Conservation (phyloP, 768 basidiomycete species). For the Boletus sp. region DNA sequence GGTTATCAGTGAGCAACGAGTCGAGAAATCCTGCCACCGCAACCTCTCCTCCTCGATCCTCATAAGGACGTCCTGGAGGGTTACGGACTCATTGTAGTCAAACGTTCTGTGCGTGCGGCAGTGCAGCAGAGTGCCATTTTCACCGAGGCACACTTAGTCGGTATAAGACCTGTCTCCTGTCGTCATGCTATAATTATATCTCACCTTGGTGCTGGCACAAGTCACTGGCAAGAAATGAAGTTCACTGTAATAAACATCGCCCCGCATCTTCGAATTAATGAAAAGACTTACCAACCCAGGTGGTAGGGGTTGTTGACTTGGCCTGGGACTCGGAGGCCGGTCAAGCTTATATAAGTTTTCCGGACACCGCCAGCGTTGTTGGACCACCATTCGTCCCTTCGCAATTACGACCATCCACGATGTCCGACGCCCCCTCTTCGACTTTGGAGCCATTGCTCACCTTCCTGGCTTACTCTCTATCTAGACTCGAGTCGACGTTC, state of each 20-base stretch:
- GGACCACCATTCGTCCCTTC: background rate
- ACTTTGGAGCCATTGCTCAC: slow-evolving; percentile 54
- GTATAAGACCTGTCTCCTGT: background rate
- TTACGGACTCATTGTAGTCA: background rate
- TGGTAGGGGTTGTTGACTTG: too few relatives aligned
- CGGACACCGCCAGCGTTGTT: background rate
- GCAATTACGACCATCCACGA: slow-evolving; percentile 23
- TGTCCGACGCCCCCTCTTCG: slow-evolving; percentile 35
- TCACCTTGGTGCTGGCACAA: background rate
- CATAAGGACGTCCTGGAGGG: background rate
- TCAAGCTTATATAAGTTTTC: slow-evolving; percentile 19
- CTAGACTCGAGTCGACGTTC: slow-evolving; percentile 62
- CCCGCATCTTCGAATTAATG: background rate
- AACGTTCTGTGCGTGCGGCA: background rate
- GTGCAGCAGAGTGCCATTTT: background rate
- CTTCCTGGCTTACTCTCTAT: slow-evolving; percentile 59
- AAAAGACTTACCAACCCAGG: background rate
- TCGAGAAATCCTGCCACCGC: background rate
- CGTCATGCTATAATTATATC: background rate
- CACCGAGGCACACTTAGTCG: background rate
- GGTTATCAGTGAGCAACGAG: background rate
- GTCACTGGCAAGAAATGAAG: background rate
- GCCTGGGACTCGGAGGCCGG: too few relatives aligned
- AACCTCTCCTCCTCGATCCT: background rate
- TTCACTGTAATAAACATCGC: background rate